Conservation (phyloP, 129 eudicot genomes). For the Apium graveolens region DNA sequence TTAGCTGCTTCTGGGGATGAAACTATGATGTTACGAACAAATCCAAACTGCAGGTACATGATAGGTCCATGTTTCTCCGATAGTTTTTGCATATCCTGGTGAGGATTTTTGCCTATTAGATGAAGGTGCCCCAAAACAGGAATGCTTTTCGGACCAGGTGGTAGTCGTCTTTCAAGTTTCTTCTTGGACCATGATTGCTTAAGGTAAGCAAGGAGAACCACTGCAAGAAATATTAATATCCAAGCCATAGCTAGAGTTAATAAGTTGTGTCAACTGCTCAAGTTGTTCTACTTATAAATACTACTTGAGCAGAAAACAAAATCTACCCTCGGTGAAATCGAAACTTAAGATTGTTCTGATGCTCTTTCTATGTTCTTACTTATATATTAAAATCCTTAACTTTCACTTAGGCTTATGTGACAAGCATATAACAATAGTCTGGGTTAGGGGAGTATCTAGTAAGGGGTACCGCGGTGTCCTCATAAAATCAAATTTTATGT, state of each 20-base stretch:
- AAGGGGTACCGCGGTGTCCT: no score
- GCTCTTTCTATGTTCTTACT: not conserved
- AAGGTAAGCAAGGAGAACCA: not conserved
- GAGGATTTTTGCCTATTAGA: constrained; percentile 9
- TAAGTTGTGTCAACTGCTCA: not conserved
- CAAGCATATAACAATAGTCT: not conserved
- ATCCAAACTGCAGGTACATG: not conserved
- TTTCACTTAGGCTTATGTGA: not conserved
- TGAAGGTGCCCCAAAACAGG: constrained; percentile 12
- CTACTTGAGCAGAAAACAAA: not conserved
- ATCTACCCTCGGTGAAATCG: not conserved
- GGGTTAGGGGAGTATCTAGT: no score
- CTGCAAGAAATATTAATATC: not conserved
- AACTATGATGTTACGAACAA: constrained; percentile 19
- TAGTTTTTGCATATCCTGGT: constrained; percentile 5
- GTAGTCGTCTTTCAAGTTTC: constrained; percentile 4
- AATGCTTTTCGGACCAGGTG: constrained; percentile 7
- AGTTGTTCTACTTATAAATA: not conserved
- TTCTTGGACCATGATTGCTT: not conserved
- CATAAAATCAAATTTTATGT: no score
- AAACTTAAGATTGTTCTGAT: not conserved
- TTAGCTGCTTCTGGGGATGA: constrained; percentile 25
- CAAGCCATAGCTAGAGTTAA: not conserved
- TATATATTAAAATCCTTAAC: not conserved
- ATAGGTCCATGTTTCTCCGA: constrained; percentile 3